Percentiles rank a stretch among this genome's conserved stretches.
Evolutionary conservation across 164 flowering plant species (phyloP).

Genomic region (Magnolia kwangsiensis): DNA sequence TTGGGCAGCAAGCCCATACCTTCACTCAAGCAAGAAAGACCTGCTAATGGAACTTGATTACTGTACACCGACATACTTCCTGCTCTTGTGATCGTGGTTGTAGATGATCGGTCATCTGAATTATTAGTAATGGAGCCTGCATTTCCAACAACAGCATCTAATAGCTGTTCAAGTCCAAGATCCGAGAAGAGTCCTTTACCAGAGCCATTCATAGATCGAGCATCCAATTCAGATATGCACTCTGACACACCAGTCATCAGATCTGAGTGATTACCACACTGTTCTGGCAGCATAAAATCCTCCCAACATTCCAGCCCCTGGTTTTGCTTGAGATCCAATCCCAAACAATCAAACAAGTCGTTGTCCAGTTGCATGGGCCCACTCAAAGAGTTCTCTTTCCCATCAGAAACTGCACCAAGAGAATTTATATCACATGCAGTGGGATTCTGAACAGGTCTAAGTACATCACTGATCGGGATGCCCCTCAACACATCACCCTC

Average conservation of each 20-base stretch:
- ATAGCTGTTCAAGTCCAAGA: slow-evolving; percentile 48
- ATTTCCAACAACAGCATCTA: slow-evolving; percentile 29
- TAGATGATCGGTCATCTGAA: slow-evolving; percentile 41
- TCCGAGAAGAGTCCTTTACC: slow-evolving; percentile 56
- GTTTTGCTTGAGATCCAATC: slow-evolving; percentile 20
- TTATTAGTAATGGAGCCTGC: slow-evolving; percentile 20
- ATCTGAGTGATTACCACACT: slow-evolving; percentile 17
- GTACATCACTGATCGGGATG: slow-evolving; percentile 10
- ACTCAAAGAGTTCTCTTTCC: slow-evolving; percentile 17
- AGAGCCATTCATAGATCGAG: slow-evolving; percentile 21
- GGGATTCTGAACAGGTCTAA: slow-evolving; percentile 35
- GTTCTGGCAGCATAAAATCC: slow-evolving; percentile 28
- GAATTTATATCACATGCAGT: slow-evolving; percentile 19
- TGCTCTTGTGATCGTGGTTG: slow-evolving; percentile 36
- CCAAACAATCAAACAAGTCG: slow-evolving; percentile 34
- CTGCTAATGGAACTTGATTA: slow-evolving; percentile 25
- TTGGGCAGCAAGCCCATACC: slow-evolving; percentile 17
- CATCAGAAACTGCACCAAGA: slow-evolving; percentile 10
- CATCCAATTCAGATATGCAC: slow-evolving; percentile 34
- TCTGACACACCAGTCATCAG: slow-evolving; percentile 25
- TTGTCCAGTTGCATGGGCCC: slow-evolving; percentile 19
- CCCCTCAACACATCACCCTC: slow-evolving; percentile 10
- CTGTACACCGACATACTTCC: slow-evolving; percentile 26
- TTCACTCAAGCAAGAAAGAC: slow-evolving; percentile 29
- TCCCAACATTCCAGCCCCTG: slow-evolving; percentile 30